A percentile compares a stretch with the other conserved stretches of the same genome.
phyloP scores from a whole-genome alignment of 1,284 basidiomycete genomes.

The Ceratorhiza oryzae-sativae region DNA sequence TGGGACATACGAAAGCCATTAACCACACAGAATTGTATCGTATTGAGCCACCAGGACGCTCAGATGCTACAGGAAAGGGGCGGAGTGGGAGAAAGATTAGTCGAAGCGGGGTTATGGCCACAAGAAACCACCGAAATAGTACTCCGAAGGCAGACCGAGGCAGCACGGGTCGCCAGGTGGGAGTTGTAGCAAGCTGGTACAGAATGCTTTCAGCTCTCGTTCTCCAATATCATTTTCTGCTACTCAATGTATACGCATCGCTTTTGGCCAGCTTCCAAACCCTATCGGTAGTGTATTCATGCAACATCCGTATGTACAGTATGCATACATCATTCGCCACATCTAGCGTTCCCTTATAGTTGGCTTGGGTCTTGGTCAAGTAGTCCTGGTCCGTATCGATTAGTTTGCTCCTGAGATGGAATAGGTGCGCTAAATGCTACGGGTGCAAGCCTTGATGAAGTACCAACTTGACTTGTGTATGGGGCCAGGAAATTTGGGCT shows the following conservation, averaged over 20 bases:
- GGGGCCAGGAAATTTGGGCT: conserved; percentile 20
- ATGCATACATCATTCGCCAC: background rate
- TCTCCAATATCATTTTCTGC: no score
- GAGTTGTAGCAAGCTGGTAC: conserved; percentile 21
- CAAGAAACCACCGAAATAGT: conserved; percentile 13
- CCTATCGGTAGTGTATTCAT: no score
- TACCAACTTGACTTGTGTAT: background rate
- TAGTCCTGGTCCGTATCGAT: background rate
- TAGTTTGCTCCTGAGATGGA: background rate
- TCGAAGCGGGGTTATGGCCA: conserved; percentile 23
- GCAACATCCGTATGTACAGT: background rate
- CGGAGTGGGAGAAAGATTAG: conserved; percentile 48
- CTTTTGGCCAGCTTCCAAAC: no score
- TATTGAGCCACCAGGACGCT: conserved; percentile 78
- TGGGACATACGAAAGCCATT: conserved; percentile 77
- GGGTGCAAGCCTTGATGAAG: background rate
- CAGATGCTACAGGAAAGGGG: conserved; percentile 69
- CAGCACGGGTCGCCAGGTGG: conserved; percentile 6
- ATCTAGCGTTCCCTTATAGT: background rate
- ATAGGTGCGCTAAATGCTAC: conserved; percentile 7
- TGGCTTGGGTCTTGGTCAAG: background rate
- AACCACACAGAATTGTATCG: conserved; percentile 77
- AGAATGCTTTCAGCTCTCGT: background rate
- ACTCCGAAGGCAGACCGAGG: conserved; percentile 18
- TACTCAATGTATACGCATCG: no score